Conservation (phyloP, 352 stramenopile genomes). For the Phytophthora podocarpi region DNA sequence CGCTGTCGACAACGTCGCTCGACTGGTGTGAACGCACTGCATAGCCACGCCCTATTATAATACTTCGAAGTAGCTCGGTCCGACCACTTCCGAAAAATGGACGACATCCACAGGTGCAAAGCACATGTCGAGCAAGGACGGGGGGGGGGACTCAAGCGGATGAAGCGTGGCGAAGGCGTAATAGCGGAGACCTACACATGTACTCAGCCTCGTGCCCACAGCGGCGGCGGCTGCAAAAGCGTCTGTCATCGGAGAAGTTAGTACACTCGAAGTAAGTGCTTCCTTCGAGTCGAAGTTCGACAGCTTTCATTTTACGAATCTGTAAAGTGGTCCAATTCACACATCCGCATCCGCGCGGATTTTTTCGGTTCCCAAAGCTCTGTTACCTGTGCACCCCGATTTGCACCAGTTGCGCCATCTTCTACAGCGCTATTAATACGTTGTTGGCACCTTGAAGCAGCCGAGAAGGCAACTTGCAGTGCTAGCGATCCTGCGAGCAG, state of each 20-base stretch:
- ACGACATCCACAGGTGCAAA: not conserved
- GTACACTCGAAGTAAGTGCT: too few species aligned
- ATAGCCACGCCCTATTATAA: conserved; percentile 10
- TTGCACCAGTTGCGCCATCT: conserved; percentile 24
- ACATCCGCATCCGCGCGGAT: not conserved
- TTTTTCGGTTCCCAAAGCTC: not conserved
- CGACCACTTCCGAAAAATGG: not conserved
- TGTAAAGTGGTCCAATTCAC: not conserved
- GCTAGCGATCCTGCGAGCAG: too few species aligned
- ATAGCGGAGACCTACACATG: too few species aligned
- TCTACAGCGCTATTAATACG: not conserved
- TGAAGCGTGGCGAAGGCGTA: not conserved
- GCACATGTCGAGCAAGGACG: conserved; percentile 11
- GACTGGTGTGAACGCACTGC: conserved; percentile 15
- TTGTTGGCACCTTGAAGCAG: not conserved
- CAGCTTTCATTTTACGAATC: too few species aligned
- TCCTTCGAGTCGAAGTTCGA: too few species aligned
- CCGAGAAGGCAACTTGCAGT: too few species aligned
- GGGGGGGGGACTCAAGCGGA: not conserved
- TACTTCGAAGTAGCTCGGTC: too few species aligned
- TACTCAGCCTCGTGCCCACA: not conserved
- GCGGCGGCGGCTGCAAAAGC: not conserved
- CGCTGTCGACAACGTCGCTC: not conserved
- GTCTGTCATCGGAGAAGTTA: conserved; percentile 8
- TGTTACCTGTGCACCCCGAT: conserved; percentile 1